phyloP scores from a whole-genome alignment of 345 rosid genomes.

The Odontarrhena argentea region DNA sequence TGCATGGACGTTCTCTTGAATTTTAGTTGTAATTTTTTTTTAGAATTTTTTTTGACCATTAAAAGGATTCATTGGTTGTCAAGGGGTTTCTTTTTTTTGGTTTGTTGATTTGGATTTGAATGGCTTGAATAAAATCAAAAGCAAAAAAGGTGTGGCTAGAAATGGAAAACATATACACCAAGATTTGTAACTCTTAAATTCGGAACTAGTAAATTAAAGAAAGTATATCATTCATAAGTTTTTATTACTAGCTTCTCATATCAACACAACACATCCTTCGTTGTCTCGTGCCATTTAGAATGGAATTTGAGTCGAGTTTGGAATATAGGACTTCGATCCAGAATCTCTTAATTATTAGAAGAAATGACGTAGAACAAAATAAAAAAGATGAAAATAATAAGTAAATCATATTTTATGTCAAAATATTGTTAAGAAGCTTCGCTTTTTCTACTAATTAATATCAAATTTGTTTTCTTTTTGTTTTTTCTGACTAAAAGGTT shows the following conservation, averaged over 20 bases:
- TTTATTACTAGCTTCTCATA: too few species aligned
- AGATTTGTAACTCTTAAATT: neutral
- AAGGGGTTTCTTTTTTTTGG: neutral
- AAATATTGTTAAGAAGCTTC: neutral
- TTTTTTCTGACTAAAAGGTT: too few species aligned
- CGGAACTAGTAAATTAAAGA: neutral
- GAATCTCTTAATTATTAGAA: too few species aligned
- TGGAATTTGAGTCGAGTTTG: too few species aligned
- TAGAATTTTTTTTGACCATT: neutral
- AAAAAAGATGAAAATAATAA: neutral
- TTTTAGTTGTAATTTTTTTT: neutral
- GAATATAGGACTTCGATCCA: too few species aligned
- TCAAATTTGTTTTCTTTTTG: too few species aligned
- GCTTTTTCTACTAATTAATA: too few species aligned
- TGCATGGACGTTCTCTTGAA: neutral
- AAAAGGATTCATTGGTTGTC: constrained; percentile 13
- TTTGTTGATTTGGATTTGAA: neutral
- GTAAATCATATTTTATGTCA: neutral
- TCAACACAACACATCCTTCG: too few species aligned
- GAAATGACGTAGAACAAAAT: neutral
- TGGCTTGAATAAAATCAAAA: neutral
- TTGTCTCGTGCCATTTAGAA: too few species aligned
- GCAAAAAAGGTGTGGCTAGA: neutral
- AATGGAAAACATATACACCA: neutral
- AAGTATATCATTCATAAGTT: too few species aligned